These are phyloP conservation scores for Suhomyces chickasaworum DNA, from an alignment of 1,139 yeast genomes.

Conservation along the genomic window DNA sequence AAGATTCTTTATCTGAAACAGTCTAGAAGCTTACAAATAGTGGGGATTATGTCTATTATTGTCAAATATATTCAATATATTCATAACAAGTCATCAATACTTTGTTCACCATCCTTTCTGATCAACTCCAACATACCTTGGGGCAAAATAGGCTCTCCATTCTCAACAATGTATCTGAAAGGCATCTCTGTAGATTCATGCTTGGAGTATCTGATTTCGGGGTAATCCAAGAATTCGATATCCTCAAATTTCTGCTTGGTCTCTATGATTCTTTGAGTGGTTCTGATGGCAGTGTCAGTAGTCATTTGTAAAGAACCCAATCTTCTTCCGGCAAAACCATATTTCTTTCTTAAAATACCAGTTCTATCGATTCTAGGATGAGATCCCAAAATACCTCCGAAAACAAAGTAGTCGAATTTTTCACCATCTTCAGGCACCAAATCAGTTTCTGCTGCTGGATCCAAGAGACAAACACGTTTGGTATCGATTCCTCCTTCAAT, in stretches of 20 bases:
- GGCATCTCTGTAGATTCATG: constrained; percentile 98
- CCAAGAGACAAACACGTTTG: constrained; percentile 74
- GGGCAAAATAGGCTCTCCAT: constrained; percentile 80
- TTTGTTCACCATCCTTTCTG: constrained; percentile 78
- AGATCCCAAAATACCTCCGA: constrained; percentile 95
- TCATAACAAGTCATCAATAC: constrained; percentile 59
- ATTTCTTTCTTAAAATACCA: constrained; percentile 74
- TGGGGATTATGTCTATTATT: not conserved
- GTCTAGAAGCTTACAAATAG: too few relatives aligned
- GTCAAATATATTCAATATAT: not conserved
- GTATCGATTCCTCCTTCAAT: constrained; percentile 47
- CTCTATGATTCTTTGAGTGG: constrained; percentile 75
- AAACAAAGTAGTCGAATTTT: constrained; percentile 80
- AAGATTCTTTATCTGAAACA: too few relatives aligned
- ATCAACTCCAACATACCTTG: constrained; percentile 88
- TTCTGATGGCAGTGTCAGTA: constrained; percentile 94
- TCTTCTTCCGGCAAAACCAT: constrained; percentile 83
- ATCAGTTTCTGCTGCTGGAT: constrained; percentile 81
- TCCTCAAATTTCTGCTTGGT: constrained; percentile 60
- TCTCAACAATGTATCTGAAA: constrained; percentile 73
- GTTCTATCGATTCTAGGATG: constrained; percentile 97
- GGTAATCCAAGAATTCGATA: constrained; percentile 85
- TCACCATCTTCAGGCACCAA: constrained; percentile 67
- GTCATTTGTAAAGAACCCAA: constrained; percentile 92
- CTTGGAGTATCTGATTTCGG: constrained; percentile 85